Evolutionary conservation across 495 filamentous ascomycete genomes (phyloP).

Genomic region (Chaetomium cochliodes): DNA sequence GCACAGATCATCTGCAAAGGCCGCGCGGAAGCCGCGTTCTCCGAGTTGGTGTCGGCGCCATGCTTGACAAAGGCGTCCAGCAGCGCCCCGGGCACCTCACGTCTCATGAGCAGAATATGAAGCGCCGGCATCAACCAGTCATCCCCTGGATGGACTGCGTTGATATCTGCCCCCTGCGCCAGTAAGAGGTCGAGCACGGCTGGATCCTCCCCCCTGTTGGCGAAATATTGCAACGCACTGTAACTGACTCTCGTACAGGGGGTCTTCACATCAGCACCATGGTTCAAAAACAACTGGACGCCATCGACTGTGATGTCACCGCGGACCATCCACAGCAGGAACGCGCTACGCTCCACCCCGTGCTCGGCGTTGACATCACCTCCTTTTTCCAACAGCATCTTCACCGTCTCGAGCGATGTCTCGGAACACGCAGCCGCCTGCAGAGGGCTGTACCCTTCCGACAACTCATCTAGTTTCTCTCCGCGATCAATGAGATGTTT

Average conservation of each 20-base stretch:
- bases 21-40: constrained; percentile 12
- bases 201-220: constrained; percentile 10
- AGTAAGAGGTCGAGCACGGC: constrained; percentile 21
- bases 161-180: constrained; percentile 23
- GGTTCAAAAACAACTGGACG: constrained; percentile 13
- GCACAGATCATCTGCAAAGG: constrained; percentile 17
- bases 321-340: constrained; percentile 8
- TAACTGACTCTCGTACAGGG: background rate
- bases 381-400: constrained; percentile 48
- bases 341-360: background rate
- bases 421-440: constrained; percentile 54
- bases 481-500: constrained; percentile 22
- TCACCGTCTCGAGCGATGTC: constrained; percentile 43
- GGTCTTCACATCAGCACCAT: constrained; percentile 17
- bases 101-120: constrained; percentile 13
- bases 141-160: background rate
- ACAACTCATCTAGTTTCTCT: constrained; percentile 21
- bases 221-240: constrained; percentile 19
- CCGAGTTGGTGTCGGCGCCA: constrained; percentile 22
- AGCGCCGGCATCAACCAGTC: constrained; percentile 12
- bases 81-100: constrained; percentile 2
- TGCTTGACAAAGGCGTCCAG: constrained; percentile 24
- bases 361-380: constrained; percentile 45
- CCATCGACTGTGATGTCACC: background rate
- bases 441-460: constrained; percentile 39